Conservation (phyloP, 345 rosid genomes). For the Eucalyptus cloeziana region DNA sequence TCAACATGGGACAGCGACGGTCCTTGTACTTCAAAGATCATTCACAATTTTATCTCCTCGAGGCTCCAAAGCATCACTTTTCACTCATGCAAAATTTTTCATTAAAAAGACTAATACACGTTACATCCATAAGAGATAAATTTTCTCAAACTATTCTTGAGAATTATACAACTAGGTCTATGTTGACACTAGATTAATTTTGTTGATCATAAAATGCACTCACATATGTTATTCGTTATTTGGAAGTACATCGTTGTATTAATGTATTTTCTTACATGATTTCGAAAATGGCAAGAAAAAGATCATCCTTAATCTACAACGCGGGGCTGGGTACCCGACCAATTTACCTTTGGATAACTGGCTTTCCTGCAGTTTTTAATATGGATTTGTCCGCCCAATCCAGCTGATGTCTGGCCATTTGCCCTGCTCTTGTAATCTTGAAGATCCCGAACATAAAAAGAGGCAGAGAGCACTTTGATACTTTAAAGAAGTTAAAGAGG, state of each 20-base stretch:
- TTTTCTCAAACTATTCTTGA: neutral
- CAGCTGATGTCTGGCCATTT: neutral
- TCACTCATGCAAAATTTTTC: neutral
- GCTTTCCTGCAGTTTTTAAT: too few relatives aligned
- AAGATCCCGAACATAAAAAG: neutral
- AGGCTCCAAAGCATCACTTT: neutral
- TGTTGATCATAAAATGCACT: neutral
- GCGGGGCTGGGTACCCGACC: neutral
- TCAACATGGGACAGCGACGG: too few relatives aligned
- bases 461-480: neutral
- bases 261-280: neutral
- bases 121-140: neutral
- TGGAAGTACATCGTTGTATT: neutral
- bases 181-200: neutral
- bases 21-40: neutral
- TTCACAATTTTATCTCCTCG: neutral
- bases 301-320: neutral
- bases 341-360: neutral
- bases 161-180: neutral
- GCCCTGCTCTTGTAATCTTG: constrained; percentile 7
- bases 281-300: neutral
- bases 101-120: neutral
- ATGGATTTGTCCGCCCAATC: neutral
- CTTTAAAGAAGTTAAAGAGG: neutral
- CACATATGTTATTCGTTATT: neutral